A percentile compares a stretch with the other conserved stretches of the same genome.
These are phyloP conservation scores for Pleurotus eryngii DNA, from an alignment of 768 basidiomycete genomes.

Conservation along the genomic window DNA sequence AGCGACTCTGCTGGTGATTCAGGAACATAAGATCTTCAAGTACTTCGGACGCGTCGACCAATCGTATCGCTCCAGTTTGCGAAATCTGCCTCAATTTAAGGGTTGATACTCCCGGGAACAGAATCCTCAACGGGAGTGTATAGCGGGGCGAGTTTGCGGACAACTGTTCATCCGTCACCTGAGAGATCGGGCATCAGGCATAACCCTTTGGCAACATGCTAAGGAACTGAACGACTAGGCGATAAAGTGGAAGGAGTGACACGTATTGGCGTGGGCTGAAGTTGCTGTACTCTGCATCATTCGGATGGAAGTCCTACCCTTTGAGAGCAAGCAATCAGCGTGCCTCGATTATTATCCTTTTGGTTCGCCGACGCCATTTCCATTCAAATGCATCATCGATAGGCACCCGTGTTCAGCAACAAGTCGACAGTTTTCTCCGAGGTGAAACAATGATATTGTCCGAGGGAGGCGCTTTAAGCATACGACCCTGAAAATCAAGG, in stretches of 20 bases:
- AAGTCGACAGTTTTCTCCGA: conserved; percentile 7
- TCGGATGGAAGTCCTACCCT: background rate
- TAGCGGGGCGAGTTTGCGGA: background rate
- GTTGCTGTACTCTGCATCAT: background rate
- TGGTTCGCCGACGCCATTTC: background rate
- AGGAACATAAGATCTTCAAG: background rate
- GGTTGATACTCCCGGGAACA: background rate
- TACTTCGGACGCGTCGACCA: background rate
- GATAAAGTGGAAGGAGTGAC: conserved; percentile 4
- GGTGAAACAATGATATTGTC: conserved; percentile 4
- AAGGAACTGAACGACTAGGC: background rate
- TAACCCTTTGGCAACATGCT: background rate
- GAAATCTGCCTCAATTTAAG: background rate
- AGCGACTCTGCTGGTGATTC: background rate
- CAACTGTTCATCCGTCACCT: conserved; percentile 1
- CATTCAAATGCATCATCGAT: background rate
- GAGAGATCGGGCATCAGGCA: conserved; percentile 1
- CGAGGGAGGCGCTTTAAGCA: background rate
- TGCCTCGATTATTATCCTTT: conserved; percentile 5
- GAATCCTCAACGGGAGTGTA: background rate
- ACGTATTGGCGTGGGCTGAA: background rate
- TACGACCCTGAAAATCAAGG: no score
- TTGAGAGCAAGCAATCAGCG: background rate
- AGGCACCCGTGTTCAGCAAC: background rate
- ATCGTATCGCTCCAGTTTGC: background rate